Percentiles rank a stretch among this genome's conserved stretches.
phyloP scores from a whole-genome alignment of 1,284 basidiomycete species.

The Ganoderma meredithae region DNA sequence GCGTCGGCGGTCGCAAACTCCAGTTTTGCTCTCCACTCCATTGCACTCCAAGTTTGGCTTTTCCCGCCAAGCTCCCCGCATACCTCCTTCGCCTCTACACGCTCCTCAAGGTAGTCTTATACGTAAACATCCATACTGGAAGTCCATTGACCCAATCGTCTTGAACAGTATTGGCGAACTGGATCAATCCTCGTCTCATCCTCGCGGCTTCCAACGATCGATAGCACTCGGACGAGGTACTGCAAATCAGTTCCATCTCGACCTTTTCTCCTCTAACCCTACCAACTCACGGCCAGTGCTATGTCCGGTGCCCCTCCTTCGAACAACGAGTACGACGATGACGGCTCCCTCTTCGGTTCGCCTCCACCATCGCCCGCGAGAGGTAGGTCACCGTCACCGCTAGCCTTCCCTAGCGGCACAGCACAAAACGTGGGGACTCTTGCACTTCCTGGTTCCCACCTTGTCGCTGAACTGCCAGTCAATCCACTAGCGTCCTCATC shows the following conservation, averaged over 20 bases:
- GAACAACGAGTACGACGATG: constrained; percentile 54
- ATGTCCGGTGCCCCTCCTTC: constrained; percentile 22
- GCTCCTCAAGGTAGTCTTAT: constrained; percentile 2
- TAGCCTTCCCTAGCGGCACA: constrained; percentile 63
- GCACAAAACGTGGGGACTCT: constrained; percentile 91
- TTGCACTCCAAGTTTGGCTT: not conserved
- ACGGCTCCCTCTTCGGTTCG: constrained; percentile 82
- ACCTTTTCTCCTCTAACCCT: constrained; percentile 10
- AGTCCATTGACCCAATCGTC: not conserved
- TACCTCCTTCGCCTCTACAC: not conserved
- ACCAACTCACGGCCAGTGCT: constrained; percentile 24
- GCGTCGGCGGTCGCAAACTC: not conserved
- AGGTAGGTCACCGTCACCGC: constrained; percentile 72
- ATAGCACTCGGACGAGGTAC: constrained; percentile 35
- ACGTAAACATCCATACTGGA: not conserved
- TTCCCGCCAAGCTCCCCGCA: not conserved
- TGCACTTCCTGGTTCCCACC: constrained; percentile 93
- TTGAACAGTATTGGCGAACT: constrained; percentile 19
- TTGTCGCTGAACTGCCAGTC: constrained; percentile 82
- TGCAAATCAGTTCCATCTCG: not conserved
- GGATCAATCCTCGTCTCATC: constrained; percentile 18
- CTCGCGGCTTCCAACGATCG: constrained; percentile 25
- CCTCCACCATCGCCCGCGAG: constrained; percentile 73
- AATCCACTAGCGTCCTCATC: constrained; percentile 71
- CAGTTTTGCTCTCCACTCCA: constrained; percentile 11